Conservation (phyloP, 768 basidiomycete genomes). For the Royoungia palumana region DNA sequence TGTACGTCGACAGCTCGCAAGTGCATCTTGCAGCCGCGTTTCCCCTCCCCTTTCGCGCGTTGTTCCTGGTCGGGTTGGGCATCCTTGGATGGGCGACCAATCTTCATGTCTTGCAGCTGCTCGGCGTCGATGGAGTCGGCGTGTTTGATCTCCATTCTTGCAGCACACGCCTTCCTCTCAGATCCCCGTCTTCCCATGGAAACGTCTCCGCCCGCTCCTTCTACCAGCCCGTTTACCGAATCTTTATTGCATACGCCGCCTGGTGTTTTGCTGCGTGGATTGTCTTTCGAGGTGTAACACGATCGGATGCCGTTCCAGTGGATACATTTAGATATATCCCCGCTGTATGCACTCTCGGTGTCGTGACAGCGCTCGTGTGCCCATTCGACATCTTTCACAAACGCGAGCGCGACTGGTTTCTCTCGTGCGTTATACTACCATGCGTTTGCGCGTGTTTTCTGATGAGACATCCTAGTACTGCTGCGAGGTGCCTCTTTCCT, state of each 20-base stretch:
- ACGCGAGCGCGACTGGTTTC: slow-evolving; percentile 71
- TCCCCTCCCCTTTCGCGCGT: slow-evolving; percentile 90
- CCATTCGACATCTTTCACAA: slow-evolving; percentile 69
- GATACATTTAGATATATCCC: slow-evolving; percentile 79
- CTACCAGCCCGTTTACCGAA: slow-evolving; percentile 62
- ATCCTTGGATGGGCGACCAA: slow-evolving; percentile 92
- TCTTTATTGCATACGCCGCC: slow-evolving; percentile 56
- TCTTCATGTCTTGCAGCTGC: slow-evolving; percentile 72
- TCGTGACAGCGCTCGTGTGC: slow-evolving; percentile 55
- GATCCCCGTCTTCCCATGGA: slow-evolving; percentile 17
- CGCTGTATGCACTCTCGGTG: slow-evolving; percentile 57
- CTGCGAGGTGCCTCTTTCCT: slow-evolving; percentile 74
- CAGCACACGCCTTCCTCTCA: slow-evolving; percentile 16
- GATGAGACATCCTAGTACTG: slow-evolving; percentile 44
- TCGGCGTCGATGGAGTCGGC: slow-evolving; percentile 69
- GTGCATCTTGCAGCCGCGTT: slow-evolving; percentile 54
- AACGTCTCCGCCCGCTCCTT: slow-evolving; percentile 34
- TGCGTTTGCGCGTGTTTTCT: not conserved
- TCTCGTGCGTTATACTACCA: slow-evolving; percentile 54
- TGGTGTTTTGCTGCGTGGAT: slow-evolving; percentile 70
- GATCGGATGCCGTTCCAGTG: slow-evolving; percentile 54
- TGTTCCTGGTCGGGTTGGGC: slow-evolving; percentile 74
- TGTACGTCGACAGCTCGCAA: slow-evolving; percentile 37
- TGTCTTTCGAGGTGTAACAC: slow-evolving; percentile 58
- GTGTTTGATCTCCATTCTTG: slow-evolving; percentile 58